Percentiles rank a stretch among this genome's conserved stretches.
Conservation (phyloP, 345 rosid species). For the Ricinus communis region DNA sequence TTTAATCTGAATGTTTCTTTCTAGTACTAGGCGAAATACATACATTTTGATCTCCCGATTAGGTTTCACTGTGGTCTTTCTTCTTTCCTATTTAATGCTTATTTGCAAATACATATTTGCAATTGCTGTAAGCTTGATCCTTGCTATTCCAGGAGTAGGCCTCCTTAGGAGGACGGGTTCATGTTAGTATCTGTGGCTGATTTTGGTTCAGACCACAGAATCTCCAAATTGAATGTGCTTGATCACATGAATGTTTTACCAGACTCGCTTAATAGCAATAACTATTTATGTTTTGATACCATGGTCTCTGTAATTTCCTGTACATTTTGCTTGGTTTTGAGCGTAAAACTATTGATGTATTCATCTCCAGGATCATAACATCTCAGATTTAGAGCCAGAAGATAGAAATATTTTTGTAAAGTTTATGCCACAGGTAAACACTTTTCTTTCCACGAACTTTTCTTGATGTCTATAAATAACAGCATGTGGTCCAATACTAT, state of each 20-base stretch:
- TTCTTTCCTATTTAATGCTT: neutral
- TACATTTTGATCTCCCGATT: neutral
- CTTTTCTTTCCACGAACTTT: neutral
- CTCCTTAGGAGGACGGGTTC: neutral
- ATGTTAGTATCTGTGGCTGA: neutral
- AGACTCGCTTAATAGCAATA: no score
- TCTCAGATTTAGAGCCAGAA: slow-evolving; percentile 19
- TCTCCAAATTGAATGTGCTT: neutral
- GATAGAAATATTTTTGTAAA: slow-evolving; percentile 28
- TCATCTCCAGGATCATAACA: slow-evolving; percentile 23
- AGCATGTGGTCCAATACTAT: no score
- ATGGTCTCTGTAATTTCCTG: neutral
- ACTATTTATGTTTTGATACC: neutral
- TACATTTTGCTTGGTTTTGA: neutral
- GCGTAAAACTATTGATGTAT: neutral
- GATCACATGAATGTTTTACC: neutral
- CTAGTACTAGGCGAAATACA: neutral
- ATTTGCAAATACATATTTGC: neutral
- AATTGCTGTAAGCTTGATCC: neutral
- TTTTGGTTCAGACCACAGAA: neutral
- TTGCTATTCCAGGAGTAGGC: neutral
- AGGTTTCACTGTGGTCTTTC: neutral
- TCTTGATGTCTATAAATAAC: neutral
- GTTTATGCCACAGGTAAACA: slow-evolving; percentile 35
- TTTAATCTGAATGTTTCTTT: neutral